phyloP scores from a whole-genome alignment of 805 yeast genomes.

The Metschnikowia peoriensis region DNA sequence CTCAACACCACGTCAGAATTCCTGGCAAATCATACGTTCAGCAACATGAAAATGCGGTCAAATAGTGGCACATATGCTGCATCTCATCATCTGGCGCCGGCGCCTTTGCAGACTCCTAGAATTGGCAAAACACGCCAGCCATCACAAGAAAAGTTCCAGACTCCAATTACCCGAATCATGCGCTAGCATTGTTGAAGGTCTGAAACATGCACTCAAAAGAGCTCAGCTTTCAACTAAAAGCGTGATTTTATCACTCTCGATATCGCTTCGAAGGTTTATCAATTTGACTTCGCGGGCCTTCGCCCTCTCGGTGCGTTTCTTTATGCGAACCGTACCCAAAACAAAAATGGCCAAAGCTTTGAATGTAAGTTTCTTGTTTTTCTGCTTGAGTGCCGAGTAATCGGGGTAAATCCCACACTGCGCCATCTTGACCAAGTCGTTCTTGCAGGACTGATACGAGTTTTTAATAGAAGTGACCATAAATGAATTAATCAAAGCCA shows the following conservation, averaged over 20 bases:
- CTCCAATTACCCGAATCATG: constrained; percentile 41
- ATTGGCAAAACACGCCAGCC: constrained; percentile 37
- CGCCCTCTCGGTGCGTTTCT: constrained; percentile 28
- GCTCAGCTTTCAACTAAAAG: constrained; percentile 11
- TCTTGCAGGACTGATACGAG: constrained; percentile 24
- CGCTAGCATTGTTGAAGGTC: constrained; percentile 14
- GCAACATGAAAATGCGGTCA: constrained; percentile 18
- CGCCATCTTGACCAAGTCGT: constrained; percentile 29
- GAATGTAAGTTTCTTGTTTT: constrained; percentile 25
- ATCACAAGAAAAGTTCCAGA: constrained; percentile 40
- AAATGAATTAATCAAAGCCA: constrained; percentile 34
- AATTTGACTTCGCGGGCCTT: constrained; percentile 26
- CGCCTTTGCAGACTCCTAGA: constrained; percentile 37
- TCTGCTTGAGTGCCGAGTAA: constrained; percentile 17
- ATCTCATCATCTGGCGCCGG: constrained; percentile 9
- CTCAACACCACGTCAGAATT: constrained; percentile 30
- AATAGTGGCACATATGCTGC: constrained; percentile 10
- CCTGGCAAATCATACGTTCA: constrained; percentile 28
- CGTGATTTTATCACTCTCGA: constrained; percentile 27
- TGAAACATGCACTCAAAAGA: not conserved
- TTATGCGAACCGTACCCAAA: constrained; percentile 34
- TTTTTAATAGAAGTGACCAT: constrained; percentile 29
- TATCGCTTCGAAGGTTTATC: constrained; percentile 28
- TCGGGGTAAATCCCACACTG: constrained; percentile 37
- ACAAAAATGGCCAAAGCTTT: constrained; percentile 37